A percentile compares a stretch with the other conserved stretches of the same genome.
These are phyloP conservation scores for Ophiostoma australiae DNA, from an alignment of 2,329 filamentous ascomycete species.

Conservation along the genomic window DNA sequence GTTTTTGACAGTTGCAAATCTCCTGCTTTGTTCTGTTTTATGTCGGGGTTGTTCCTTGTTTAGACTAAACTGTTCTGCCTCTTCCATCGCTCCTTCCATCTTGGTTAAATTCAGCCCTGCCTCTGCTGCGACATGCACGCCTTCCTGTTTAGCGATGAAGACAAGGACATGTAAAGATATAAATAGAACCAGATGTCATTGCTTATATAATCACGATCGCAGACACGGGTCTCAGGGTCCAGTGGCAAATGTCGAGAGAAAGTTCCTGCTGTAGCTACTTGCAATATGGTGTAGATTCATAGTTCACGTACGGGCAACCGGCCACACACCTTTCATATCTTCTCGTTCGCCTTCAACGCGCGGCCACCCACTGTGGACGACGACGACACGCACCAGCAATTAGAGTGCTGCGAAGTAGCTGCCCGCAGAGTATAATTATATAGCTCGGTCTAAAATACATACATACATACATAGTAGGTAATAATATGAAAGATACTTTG, in stretches of 20 bases:
- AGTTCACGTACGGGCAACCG: not conserved
- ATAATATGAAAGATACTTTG: too few species aligned
- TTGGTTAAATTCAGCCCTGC: not conserved
- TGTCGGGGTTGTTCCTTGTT: not conserved
- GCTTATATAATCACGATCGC: not conserved
- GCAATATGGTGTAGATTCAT: too few species aligned
- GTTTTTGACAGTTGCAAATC: not conserved
- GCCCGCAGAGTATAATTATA: not conserved
- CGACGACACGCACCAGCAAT: conserved; percentile 1
- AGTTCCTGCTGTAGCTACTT: too few species aligned
- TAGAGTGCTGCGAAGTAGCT: not conserved
- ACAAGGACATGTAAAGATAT: not conserved
- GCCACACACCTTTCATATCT: not conserved
- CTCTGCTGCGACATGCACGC: not conserved
- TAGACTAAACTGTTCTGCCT: not conserved
- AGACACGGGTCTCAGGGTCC: not conserved
- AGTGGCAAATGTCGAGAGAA: not conserved
- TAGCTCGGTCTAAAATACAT: too few species aligned
- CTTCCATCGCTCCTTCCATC: conserved; percentile 3
- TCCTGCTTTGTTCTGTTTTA: not conserved
- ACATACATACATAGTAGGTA: too few species aligned
- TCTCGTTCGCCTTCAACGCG: not conserved
- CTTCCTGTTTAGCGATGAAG: not conserved
- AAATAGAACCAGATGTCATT: not conserved
- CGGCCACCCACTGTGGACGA: not conserved